Base-by-base conservation (phyloP, 441 rosid species). In the Raphanus hybrid region DNA sequence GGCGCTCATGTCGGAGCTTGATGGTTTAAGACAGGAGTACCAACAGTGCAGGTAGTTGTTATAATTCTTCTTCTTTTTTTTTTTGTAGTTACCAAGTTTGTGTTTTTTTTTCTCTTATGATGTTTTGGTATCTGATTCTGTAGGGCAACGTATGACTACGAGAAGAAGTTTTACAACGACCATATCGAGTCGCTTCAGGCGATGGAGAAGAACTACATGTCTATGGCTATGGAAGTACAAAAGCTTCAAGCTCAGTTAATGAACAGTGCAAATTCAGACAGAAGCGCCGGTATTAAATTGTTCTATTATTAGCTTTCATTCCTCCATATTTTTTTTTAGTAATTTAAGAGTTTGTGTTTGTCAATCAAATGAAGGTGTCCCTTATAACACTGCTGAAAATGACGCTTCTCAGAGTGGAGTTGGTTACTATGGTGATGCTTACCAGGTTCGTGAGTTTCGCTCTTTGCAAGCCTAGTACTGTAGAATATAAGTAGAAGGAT, bases 141-240 rank as follows among this genome's bases (percentile, higher is more conserved):
- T 89, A 95, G 99, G 88, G 84, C 86, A 73, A 88, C 97, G 8
- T 96, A 85, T 77, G 99, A 96, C 64, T 87, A 85, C 64, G 99
- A 96, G 80, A 92, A 91, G 87, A 93, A 90, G 82, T 81, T 87
- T 83, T 96, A 91, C 81, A 90, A 80, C 59, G 99, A 93, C 85
- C 98, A 96, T 84, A 91, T 92, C 16, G 95, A 93, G 83, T 91
- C 95, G 67, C 97, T 93, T 82, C 97, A 93, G 80, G 91, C 83
- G 35, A 92, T 96, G 99, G 94, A 93, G 84, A 88, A 91, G 80
- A 91, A 91, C 86, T 93, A 92, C 70, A 83, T 85, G 75, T 85
- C 89, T 35, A 92, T 96, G 99, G 85, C 97, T 34, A 86, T 82
- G 87, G 99, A 96, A 84, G 93, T 93, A 69, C 97, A 96, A 80